These are phyloP conservation scores for Phragmites australis DNA, from an alignment of 176 grass and related monocot genomes.

Conservation along the genomic window DNA sequence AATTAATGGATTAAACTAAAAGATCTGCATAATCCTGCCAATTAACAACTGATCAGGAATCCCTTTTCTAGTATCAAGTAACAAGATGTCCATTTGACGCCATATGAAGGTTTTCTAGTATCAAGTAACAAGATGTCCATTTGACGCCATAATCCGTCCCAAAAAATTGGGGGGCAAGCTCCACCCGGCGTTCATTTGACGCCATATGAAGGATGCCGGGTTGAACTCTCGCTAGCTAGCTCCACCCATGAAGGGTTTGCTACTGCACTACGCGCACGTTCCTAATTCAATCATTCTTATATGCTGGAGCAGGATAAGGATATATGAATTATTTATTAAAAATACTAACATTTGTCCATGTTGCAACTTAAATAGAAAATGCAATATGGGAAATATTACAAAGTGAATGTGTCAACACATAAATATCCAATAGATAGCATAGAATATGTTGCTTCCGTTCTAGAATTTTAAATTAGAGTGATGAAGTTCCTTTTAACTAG, in stretches of 20 bases:
- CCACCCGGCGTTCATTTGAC: too few species aligned
- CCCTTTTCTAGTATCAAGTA: too few species aligned
- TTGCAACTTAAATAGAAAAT: not conserved
- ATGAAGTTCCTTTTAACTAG: not conserved
- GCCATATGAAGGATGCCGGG: too few species aligned
- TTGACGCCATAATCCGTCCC: too few species aligned
- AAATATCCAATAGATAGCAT: not conserved
- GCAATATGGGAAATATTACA: not conserved
- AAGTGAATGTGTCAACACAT: not conserved
- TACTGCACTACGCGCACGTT: too few species aligned
- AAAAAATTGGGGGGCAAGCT: too few species aligned
- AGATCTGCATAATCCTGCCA: constrained; percentile 40
- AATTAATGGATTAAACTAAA: constrained; percentile 30
- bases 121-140: too few species aligned
- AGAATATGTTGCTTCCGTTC: not conserved
- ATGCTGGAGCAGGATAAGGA: not conserved
- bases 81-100: too few species aligned
- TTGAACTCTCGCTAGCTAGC: too few species aligned
- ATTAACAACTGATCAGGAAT: constrained; percentile 30
- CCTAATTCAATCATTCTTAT: constrained; percentile 19
- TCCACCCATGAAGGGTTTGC: too few species aligned
- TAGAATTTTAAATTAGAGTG: not conserved
- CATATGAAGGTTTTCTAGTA: too few species aligned
- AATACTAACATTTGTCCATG: not conserved
- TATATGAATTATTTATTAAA: not conserved